Conservation (phyloP, 2,329 filamentous ascomycete species). For the Ophiostoma pallidulum region DNA sequence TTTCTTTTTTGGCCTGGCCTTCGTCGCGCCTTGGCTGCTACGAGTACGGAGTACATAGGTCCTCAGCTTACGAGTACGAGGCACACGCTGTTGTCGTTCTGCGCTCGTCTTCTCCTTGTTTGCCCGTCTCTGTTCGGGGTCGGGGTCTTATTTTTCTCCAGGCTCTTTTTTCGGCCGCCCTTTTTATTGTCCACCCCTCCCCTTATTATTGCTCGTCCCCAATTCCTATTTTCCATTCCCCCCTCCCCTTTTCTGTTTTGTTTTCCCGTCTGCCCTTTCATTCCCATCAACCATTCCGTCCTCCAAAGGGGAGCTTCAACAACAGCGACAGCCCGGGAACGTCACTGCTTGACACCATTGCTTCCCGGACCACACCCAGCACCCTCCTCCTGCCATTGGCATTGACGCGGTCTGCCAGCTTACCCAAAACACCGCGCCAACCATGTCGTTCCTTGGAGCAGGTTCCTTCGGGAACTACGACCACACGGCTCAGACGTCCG, state of each 20-base stretch:
- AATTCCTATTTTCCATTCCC: not conserved
- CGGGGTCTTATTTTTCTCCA: slow-evolving; percentile 3
- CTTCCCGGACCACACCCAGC: too few species aligned
- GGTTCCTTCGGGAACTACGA: slow-evolving; percentile 40
- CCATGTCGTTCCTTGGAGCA: slow-evolving; percentile 34
- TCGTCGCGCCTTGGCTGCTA: not conserved
- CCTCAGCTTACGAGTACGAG: too few species aligned
- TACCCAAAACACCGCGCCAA: not conserved
- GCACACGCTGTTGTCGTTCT: too few species aligned
- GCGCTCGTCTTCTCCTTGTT: too few species aligned
- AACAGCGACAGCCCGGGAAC: too few species aligned
- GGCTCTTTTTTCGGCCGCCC: not conserved
- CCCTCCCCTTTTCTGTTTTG: not conserved
- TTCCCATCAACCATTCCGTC: too few species aligned
- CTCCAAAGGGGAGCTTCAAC: too few species aligned
- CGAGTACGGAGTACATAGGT: too few species aligned
- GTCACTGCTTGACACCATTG: not conserved
- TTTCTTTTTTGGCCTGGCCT: too few species aligned
- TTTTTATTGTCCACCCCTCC: not conserved
- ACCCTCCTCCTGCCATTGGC: too few species aligned
- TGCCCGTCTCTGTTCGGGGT: too few species aligned
- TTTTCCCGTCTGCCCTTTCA: not conserved
- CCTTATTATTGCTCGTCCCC: not conserved
- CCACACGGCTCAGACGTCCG: slow-evolving; percentile 34
- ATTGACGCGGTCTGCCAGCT: not conserved